phyloP scores from a whole-genome alignment of 192 early-diverging fungal species.

The Backusella sp. region DNA sequence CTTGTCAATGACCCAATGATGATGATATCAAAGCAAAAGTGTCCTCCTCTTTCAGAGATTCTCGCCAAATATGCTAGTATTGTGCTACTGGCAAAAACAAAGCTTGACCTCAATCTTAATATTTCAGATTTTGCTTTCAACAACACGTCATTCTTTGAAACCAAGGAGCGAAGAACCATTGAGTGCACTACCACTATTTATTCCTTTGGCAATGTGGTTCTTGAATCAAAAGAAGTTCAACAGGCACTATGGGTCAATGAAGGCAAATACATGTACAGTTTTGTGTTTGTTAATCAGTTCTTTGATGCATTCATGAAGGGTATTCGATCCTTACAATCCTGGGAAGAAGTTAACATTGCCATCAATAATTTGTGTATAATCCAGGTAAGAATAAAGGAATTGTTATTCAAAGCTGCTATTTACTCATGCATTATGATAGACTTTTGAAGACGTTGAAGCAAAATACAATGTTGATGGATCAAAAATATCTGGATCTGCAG shows the following conservation, averaged over 20 bases:
- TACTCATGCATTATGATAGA: background rate
- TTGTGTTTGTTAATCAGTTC: constrained; percentile 53
- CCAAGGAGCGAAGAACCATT: constrained; percentile 35
- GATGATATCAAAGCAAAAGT: constrained; percentile 25
- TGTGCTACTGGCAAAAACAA: constrained; percentile 32
- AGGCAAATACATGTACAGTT: constrained; percentile 38
- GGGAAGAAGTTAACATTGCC: constrained; percentile 46
- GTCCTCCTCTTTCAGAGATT: constrained; percentile 18
- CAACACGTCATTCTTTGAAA: constrained; percentile 39
- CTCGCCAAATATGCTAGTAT: background rate
- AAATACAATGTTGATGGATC: constrained; percentile 14
- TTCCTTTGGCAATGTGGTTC: constrained; percentile 45
- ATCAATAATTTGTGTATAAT: constrained; percentile 45
- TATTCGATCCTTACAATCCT: constrained; percentile 36
- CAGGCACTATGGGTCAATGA: constrained; percentile 35
- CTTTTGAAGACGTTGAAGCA: constrained; percentile 26
- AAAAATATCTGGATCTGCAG: background rate
- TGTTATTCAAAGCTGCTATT: background rate
- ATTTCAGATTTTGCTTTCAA: constrained; percentile 39
- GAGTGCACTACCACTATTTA: constrained; percentile 45
- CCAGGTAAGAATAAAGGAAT: constrained; percentile 28
- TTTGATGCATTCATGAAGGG: constrained; percentile 51
- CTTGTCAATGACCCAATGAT: background rate
- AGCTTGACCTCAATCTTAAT: constrained; percentile 38
- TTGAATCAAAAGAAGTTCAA: constrained; percentile 48